These are phyloP conservation scores for Borealophlyctis nickersoniae DNA, from an alignment of 192 early-diverging fungal genomes.

Conservation along the genomic window DNA sequence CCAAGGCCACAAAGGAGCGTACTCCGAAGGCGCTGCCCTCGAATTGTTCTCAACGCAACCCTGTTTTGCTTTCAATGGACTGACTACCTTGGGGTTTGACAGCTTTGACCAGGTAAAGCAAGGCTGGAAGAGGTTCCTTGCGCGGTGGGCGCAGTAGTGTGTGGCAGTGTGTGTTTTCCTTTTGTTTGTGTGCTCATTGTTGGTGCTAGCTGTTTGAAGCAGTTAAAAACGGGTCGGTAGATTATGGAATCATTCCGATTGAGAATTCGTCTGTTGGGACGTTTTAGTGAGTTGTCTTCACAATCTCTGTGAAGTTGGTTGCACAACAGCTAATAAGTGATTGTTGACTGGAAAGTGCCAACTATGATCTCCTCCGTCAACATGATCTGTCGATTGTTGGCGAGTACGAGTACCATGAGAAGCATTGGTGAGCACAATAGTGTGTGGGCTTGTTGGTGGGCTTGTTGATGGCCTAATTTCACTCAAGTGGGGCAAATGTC, in stretches of 20 bases:
- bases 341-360: conserved; percentile 2
- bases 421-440: conserved; percentile 16
- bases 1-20: conserved; percentile 23
- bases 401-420: conserved; percentile 29
- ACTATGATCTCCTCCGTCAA: conserved; percentile 23
- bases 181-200: too few relatives aligned
- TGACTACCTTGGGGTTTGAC: too few relatives aligned
- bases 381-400: conserved; percentile 32
- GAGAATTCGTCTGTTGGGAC: conserved; percentile 35
- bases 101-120: too few relatives aligned
- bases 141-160: too few relatives aligned
- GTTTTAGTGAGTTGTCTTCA: conserved; percentile 22
- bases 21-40: conserved; percentile 30
- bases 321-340: too few relatives aligned
- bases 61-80: too few relatives aligned
- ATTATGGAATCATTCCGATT: conserved; percentile 31
- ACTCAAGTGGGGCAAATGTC: background rate
- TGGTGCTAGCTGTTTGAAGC: conserved; percentile 29
- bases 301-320: too few relatives aligned
- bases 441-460: background rate
- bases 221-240: conserved; percentile 13
- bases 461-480: background rate
- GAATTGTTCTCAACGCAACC: conserved; percentile 24
- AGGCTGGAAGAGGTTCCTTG: too few relatives aligned
- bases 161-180: too few relatives aligned